Conservation (phyloP, 257 asterid species). For the Solanum tacnaense region DNA sequence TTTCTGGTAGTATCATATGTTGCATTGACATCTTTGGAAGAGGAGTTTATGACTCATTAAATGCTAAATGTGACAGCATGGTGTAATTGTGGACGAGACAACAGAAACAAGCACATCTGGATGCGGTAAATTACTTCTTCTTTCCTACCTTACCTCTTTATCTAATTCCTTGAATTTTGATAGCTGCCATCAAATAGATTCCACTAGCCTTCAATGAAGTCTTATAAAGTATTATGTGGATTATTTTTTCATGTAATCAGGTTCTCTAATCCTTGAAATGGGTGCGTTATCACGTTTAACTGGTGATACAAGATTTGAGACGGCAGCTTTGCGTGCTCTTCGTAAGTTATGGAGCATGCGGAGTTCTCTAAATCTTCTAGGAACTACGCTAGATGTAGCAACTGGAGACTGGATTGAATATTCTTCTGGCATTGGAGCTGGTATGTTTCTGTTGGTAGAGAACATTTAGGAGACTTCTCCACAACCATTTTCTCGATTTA, state of each 20-base stretch:
- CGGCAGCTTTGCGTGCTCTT: constrained; percentile 82
- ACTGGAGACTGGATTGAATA: constrained; percentile 89
- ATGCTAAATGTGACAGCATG: constrained; percentile 54
- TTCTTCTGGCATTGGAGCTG: constrained; percentile 98
- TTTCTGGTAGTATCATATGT: neutral
- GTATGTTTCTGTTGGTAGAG: constrained; percentile 18
- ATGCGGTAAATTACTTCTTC: constrained; percentile 47
- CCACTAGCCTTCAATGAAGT: neutral
- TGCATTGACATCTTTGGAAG: constrained; percentile 4
- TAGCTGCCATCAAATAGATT: neutral
- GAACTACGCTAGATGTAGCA: constrained; percentile 83
- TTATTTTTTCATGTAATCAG: constrained; percentile 23
- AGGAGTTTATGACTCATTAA: constrained; percentile 10
- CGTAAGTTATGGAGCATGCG: constrained; percentile 98
- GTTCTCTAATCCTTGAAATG: constrained; percentile 98
- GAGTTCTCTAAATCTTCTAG: constrained; percentile 85
- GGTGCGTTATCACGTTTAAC: constrained; percentile 89
- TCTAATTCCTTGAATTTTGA: neutral
- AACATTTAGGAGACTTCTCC: neutral
- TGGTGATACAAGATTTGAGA: constrained; percentile 82
- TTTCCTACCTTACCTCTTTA: neutral
- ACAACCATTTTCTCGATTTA: neutral
- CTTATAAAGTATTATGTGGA: constrained; percentile 1
- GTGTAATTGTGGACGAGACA: constrained; percentile 83
- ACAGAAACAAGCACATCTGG: constrained; percentile 98